A percentile compares a stretch with the other conserved stretches of the same genome.
Evolutionary conservation across 805 yeast genomes (phyloP).

Genomic region (Komagataella pastoris): DNA sequence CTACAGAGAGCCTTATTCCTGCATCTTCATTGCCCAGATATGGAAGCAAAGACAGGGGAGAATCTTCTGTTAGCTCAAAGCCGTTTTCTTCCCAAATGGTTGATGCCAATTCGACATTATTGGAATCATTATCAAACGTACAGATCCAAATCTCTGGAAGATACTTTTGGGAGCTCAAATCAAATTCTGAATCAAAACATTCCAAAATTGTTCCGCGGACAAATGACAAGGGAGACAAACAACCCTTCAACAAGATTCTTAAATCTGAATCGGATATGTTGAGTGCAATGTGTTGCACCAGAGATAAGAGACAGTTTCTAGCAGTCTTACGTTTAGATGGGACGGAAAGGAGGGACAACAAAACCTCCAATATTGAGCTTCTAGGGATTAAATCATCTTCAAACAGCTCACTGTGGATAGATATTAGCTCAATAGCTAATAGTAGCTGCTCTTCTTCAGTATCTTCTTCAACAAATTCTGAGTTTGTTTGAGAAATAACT

Average conservation of each 20-base stretch:
- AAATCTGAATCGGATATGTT: slow-evolving; percentile 46
- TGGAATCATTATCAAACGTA: slow-evolving; percentile 56
- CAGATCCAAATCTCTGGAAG: slow-evolving; percentile 70
- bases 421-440: slow-evolving; percentile 63
- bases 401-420: slow-evolving; percentile 56
- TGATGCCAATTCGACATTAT: slow-evolving; percentile 49
- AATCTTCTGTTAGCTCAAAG: slow-evolving; percentile 29
- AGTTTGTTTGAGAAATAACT: slow-evolving; percentile 29
- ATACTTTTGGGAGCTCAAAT: slow-evolving; percentile 32
- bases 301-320: slow-evolving; percentile 68
- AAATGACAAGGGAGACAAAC: slow-evolving; percentile 50
- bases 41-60: slow-evolving; percentile 31
- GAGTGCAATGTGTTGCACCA: slow-evolving; percentile 66
- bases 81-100: slow-evolving; percentile 78
- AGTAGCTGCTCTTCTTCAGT: slow-evolving; percentile 81
- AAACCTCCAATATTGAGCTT: slow-evolving; percentile 40
- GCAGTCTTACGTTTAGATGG: slow-evolving; percentile 73
- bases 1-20: slow-evolving; percentile 62
- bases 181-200: slow-evolving; percentile 74
- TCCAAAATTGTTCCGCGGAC: slow-evolving; percentile 76
- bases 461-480: slow-evolving; percentile 70
- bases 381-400: slow-evolving; percentile 61
- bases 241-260: slow-evolving; percentile 36
- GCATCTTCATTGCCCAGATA: slow-evolving; percentile 43
- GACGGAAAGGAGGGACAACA: slow-evolving; percentile 54